Conservation (phyloP, 345 rosid genomes). For the Pseudoturritis turrita region DNA sequence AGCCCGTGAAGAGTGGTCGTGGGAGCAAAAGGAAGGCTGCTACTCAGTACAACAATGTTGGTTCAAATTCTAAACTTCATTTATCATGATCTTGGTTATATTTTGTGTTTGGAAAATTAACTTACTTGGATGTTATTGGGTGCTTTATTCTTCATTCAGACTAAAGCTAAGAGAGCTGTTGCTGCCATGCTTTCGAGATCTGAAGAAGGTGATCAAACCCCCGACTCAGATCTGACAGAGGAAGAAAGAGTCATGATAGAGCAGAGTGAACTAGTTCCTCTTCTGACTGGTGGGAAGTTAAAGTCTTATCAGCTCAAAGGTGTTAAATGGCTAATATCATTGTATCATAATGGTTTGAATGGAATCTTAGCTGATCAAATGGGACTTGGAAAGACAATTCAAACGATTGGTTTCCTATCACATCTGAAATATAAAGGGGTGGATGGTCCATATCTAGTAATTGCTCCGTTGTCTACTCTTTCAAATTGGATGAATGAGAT, state of each 20-base stretch:
- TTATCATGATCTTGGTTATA: neutral
- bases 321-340: slow-evolving; percentile 92
- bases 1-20: slow-evolving; percentile 47
- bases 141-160: slow-evolving; percentile 31
- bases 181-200: slow-evolving; percentile 92
- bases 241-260: slow-evolving; percentile 73
- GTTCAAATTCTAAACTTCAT: neutral
- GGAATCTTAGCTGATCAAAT: slow-evolving; percentile 99
- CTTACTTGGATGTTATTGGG: neutral
- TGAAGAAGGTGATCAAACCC: slow-evolving; percentile 39
- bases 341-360: slow-evolving; percentile 95
- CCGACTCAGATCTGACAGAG: slow-evolving; percentile 52
- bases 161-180: slow-evolving; percentile 84
- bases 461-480: slow-evolving; percentile 98
- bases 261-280: slow-evolving; percentile 80
- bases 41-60: slow-evolving; percentile 56
- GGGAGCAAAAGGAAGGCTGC: slow-evolving; percentile 78
- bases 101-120: neutral
- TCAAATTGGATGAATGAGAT: slow-evolving; percentile 92
- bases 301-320: slow-evolving; percentile 94
- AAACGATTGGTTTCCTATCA: slow-evolving; percentile 85
- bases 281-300: slow-evolving; percentile 83
- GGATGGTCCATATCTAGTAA: slow-evolving; percentile 84
- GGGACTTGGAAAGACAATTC: slow-evolving; percentile 99
- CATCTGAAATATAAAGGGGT: slow-evolving; percentile 84